Base-by-base conservation (phyloP, 2,329 filamentous ascomycete species). In the Drechslerella dactyloides region DNA sequence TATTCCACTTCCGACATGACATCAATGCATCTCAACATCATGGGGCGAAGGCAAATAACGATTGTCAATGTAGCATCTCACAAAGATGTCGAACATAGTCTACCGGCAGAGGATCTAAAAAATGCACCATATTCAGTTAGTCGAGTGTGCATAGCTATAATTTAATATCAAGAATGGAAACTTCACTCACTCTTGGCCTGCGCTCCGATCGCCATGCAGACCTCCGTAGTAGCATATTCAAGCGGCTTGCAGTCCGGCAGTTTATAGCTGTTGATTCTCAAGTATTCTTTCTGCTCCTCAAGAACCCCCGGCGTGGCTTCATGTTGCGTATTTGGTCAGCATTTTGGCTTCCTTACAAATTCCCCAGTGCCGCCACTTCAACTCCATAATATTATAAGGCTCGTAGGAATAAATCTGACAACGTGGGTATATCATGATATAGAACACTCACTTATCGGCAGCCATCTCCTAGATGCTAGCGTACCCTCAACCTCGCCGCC, bases 11-110 rank as follows among this genome's bases (percentile, higher is more conserved):
- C 50, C 11, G n/a, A n/a, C n/a, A n/a, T n/a, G n/a, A n/a, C n/a
- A n/a, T n/a, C n/a, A n/a, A n/a, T n/a, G 11, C 24, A 23, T 17
- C 42, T n/a, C 27, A 8, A 3, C 27, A 33, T 33, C 27, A 3
- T 33, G 4, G 8, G 3, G 8, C 27, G 4, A 3, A 33, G 27
- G 27, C 46, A 24, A 35, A 13, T 24, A 19, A 27, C 23, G 35
- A 15, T 13, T 11, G 13, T 40, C 50, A 64, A 54, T 64, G 59
- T 27, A 70, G 27, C 33, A 70, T 13, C 13, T 40, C 24, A 19
- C 66, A 70, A 24, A 70, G 48, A 56, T 60, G 66, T 10, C 55
- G 30, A 23, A 64, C 61, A 62, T 70, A 70, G 13, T 42, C 40
- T 10, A 48, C 37, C 15, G 66, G 59, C 4, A 64, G 1, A 8